Evolutionary conservation across 2,329 filamentous ascomycete genomes (phyloP), one percentile per base, ranked within the genome.

Genomic region (Colletotrichum sp.): DNA sequence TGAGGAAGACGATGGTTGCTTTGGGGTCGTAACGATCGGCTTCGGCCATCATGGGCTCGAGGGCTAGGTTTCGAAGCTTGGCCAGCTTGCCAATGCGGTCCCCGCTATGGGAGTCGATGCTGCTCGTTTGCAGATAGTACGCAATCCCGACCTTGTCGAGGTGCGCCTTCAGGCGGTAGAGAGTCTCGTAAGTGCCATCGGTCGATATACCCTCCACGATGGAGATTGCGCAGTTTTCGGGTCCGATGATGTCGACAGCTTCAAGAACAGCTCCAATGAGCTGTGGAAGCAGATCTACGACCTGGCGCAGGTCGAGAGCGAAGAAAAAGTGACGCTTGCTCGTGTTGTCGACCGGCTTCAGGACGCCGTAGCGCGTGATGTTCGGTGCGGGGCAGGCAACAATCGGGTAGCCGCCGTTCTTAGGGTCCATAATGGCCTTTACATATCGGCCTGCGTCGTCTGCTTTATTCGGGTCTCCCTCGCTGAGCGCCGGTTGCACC

Each of bases 201-300:
- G 85, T 80, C 0, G 90, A 92, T 77, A 89, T 85, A 18, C 90
- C 90, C 77, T 92, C 90, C 13, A 92, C 85, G 26, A 92, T 87
- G 4, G 89, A 91, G 2, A 92, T 81, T 1, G 87, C 88, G 77
- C 89, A 92, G 72, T 85, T 84, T 13, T 86, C 76, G 0, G 89
- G 86, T 0, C 90, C 90, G 0, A 92, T 85, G 78, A 89, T 89
- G 1, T 80, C 82, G 15, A 90, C 86, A 2, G 84, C 84, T 77
- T 91, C 87, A 26, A 92, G 75, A 7, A 92, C 84, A 28, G 88
- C 89, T 2, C 89, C 88, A 9, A 92, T 79, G 3, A 92, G 83
- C 2, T 88, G 86, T 0, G 89, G 88, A 9, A 92, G 85, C 3
- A 91, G 78, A 0, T 80, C 63, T 2, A 85, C 78, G 65, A 85